Evolutionary conservation across 164 flowering plant species (phyloP).

Genomic region (Magnolia kwangsiensis): DNA sequence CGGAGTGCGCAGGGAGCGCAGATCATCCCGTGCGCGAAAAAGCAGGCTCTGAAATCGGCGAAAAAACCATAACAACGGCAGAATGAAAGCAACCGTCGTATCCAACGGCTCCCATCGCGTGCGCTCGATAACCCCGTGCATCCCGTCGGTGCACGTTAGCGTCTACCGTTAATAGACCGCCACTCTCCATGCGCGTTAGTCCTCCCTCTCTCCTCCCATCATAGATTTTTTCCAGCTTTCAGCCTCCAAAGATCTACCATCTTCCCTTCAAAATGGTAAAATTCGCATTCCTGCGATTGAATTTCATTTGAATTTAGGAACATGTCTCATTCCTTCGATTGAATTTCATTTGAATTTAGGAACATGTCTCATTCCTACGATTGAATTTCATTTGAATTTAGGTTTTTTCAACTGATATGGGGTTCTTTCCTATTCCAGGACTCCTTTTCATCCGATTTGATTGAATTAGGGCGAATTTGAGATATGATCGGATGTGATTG

Average conservation of each 20-base stretch:
- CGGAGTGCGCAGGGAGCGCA: constrained; percentile 8
- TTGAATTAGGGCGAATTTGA: constrained; percentile 4
- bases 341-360: background rate
- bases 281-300: background rate
- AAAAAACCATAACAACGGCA: too few relatives aligned
- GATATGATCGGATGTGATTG: constrained; percentile 4
- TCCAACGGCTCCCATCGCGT: constrained; percentile 6
- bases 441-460: background rate
- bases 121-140: constrained; percentile 24
- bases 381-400: background rate
- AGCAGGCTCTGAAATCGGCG: background rate
- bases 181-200: constrained; percentile 36
- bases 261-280: constrained; percentile 7
- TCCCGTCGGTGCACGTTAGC: constrained; percentile 38
- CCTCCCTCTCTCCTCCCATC: constrained; percentile 18
- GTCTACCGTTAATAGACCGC: constrained; percentile 8
- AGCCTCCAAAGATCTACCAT: too few relatives aligned
- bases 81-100: background rate
- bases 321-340: too few relatives aligned
- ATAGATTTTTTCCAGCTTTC: too few relatives aligned
- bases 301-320: background rate
- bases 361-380: background rate
- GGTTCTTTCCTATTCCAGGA: background rate
- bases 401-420: background rate
- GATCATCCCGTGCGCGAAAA: constrained; percentile 6